These are phyloP conservation scores for Hibiscus mutabilis DNA, from an alignment of 345 rosid species.

Conservation along the genomic window DNA sequence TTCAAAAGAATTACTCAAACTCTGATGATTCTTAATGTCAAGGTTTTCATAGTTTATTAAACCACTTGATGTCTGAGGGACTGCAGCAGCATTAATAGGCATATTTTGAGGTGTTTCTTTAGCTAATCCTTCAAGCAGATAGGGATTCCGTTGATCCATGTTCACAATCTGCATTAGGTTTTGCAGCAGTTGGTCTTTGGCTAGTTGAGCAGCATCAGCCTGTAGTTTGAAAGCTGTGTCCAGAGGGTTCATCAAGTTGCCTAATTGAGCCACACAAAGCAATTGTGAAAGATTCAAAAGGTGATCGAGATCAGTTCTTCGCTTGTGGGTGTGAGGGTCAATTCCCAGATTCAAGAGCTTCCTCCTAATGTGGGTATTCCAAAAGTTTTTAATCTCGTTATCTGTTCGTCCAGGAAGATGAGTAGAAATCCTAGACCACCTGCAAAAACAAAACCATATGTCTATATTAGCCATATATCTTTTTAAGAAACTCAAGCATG, in stretches of 20 bases:
- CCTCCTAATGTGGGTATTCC: constrained; percentile 82
- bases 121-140: too few species aligned
- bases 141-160: constrained; percentile 12
- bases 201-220: constrained; percentile 43
- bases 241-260: constrained; percentile 18
- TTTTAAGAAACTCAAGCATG: too few species aligned
- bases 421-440: constrained; percentile 85
- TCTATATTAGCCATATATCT: neutral
- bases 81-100: neutral
- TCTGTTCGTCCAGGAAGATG: constrained; percentile 83
- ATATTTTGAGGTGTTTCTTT: neutral
- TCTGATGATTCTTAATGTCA: neutral
- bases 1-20: constrained; percentile 11
- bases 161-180: constrained; percentile 38
- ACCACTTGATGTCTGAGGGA: neutral
- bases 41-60: constrained; percentile 7
- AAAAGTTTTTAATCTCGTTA: constrained; percentile 79
- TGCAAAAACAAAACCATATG: constrained; percentile 11
- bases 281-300: constrained; percentile 39
- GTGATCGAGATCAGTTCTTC: constrained; percentile 44
- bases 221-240: constrained; percentile 25
- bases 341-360: constrained; percentile 75
- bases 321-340: constrained; percentile 76
- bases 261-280: constrained; percentile 22
- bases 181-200: constrained; percentile 45